Evolutionary conservation across 2,329 filamentous ascomycete species (phyloP).

Genomic region (Xylariaceae sp.): DNA sequence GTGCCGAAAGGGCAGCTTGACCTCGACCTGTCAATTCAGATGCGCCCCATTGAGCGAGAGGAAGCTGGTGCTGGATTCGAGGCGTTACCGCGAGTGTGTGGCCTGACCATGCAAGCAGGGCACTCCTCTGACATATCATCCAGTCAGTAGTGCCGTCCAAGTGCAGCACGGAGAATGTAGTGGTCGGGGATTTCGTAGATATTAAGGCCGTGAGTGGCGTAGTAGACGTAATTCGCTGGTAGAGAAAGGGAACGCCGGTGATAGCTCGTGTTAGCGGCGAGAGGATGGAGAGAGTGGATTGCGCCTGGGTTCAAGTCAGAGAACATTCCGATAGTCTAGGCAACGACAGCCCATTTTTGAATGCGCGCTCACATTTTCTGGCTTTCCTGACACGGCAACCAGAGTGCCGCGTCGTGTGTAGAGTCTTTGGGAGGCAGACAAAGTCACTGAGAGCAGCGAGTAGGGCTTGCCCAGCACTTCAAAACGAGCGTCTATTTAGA

Average conservation of each 20-base stretch:
- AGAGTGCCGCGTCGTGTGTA: constrained; percentile 90
- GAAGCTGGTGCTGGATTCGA: constrained; percentile 67
- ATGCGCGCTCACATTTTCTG: constrained; percentile 66
- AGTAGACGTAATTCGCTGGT: constrained; percentile 84
- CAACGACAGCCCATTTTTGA: not conserved
- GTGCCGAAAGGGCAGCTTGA: constrained; percentile 75
- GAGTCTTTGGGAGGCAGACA: constrained; percentile 88
- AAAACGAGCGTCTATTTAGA: constrained; percentile 76
- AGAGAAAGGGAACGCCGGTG: constrained; percentile 88
- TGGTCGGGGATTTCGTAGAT: constrained; percentile 77
- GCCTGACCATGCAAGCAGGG: constrained; percentile 93
- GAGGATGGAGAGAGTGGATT: constrained; percentile 83
- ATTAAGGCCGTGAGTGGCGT: constrained; percentile 84
- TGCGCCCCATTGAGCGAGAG: constrained; percentile 85
- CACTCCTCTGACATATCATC: constrained; percentile 83
- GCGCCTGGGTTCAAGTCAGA: constrained; percentile 52
- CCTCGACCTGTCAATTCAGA: constrained; percentile 84
- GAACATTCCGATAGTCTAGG: not conserved
- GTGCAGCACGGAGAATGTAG: constrained; percentile 81
- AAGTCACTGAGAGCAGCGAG: constrained; percentile 85
- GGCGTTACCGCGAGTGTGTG: constrained; percentile 75
- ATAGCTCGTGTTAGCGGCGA: constrained; percentile 74
- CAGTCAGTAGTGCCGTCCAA: constrained; percentile 93
- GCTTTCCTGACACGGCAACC: constrained; percentile 81
- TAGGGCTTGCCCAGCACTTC: constrained; percentile 89